phyloP scores from a whole-genome alignment of 2,329 filamentous ascomycete genomes.

The Colletotrichum sp. region DNA sequence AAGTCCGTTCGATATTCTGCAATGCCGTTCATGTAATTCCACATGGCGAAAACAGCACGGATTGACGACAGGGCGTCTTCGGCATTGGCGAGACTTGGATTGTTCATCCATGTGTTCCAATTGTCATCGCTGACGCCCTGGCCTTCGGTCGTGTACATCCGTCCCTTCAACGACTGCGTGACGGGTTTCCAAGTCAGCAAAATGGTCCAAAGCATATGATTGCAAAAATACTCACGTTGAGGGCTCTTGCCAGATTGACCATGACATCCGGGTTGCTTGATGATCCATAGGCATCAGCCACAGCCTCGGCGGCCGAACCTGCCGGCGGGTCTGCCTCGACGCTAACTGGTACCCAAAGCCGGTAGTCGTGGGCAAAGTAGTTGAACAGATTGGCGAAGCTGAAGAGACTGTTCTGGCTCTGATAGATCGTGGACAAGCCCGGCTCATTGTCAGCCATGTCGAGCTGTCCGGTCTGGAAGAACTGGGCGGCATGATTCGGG shows the following conservation, averaged over 20 bases:
- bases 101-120: not conserved
- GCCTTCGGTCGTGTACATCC: not conserved
- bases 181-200: not conserved
- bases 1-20: not conserved
- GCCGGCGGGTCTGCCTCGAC: not conserved
- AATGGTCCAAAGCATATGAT: not conserved
- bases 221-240: not conserved
- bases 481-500: not conserved
- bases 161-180: not conserved
- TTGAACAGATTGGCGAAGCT: not conserved
- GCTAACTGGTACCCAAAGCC: not conserved
- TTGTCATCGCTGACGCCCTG: not conserved
- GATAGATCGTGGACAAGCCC: not conserved
- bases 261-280: not conserved
- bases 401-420: not conserved
- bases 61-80: not conserved
- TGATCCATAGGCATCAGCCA: not conserved
- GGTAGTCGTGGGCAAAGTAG: not conserved
- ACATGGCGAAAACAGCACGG: not conserved
- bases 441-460: not conserved
- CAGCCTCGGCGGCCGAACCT: not conserved
- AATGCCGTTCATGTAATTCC: not conserved
- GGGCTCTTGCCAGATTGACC: not conserved
- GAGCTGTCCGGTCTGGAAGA: not conserved
- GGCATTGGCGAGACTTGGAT: not conserved